These are phyloP conservation scores for Sugiyamaella japonica DNA, from an alignment of 1,139 yeast species.

Conservation along the genomic window DNA sequence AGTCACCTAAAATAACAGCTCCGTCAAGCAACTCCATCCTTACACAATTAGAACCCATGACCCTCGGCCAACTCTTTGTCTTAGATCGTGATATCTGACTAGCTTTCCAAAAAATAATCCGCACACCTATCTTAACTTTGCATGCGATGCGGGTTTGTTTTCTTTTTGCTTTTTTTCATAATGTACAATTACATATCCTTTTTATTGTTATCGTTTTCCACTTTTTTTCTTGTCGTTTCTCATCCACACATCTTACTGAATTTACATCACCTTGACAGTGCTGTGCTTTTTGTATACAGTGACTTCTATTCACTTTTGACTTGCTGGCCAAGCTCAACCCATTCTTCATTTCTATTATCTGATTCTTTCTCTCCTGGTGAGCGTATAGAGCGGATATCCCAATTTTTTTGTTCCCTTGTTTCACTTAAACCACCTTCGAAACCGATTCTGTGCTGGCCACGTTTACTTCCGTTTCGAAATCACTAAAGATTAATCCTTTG, in stretches of 20 bases:
- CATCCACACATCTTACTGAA: conserved; percentile 13
- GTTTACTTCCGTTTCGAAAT: conserved; percentile 1
- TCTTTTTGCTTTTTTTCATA: conserved; percentile 1
- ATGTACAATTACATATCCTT: conserved; percentile 14
- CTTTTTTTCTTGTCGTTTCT: conserved; percentile 18
- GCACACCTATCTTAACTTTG: conserved; percentile 1
- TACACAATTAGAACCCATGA: no score
- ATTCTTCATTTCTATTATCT: conserved; percentile 19
- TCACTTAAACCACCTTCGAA: background rate
- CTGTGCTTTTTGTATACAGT: conserved; percentile 8
- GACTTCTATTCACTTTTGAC: conserved; percentile 21
- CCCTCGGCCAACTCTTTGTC: no score
- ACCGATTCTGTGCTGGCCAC: conserved; percentile 10
- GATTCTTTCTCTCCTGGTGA: conserved; percentile 31
- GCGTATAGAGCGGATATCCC: conserved; percentile 17
- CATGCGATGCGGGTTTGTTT: conserved; percentile 1
- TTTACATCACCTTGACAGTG: conserved; percentile 14
- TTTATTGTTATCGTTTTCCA: conserved; percentile 16
- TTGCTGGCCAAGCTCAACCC: conserved; percentile 34
- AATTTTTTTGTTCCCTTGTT: conserved; percentile 1
- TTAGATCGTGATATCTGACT: no score
- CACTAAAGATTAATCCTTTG: background rate
- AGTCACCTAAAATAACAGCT: no score
- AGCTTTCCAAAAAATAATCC: background rate
- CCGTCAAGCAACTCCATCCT: no score